phyloP scores from a whole-genome alignment of 2,329 filamentous ascomycete genomes.

The Biscogniauxia sp. region DNA sequence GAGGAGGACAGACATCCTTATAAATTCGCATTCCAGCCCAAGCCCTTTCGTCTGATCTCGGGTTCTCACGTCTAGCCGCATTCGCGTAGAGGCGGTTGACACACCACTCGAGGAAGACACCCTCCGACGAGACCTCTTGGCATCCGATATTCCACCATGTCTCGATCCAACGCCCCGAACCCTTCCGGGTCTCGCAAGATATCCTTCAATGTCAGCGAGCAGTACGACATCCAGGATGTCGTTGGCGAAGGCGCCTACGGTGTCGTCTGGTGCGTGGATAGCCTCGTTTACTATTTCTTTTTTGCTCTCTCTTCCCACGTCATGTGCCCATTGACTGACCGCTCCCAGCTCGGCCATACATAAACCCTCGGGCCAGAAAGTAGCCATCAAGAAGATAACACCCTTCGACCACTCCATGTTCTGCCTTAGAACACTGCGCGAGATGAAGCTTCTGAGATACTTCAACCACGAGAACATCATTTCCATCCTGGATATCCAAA shows the following conservation, averaged over 20 bases:
- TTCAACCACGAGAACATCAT: conserved; percentile 99
- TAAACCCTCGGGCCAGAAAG: conserved; percentile 97
- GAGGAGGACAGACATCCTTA: no score
- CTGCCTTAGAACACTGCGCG: conserved; percentile 90
- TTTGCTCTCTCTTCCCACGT: neutral
- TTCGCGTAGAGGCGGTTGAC: no score
- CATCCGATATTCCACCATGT: conserved; percentile 41
- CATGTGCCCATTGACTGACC: conserved; percentile 8
- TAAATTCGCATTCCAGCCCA: no score
- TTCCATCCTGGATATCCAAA: conserved; percentile 98
- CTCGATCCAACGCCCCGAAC: conserved; percentile 56
- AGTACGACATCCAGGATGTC: conserved; percentile 99
- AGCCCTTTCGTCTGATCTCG: no score
- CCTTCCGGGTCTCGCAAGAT: conserved; percentile 79
- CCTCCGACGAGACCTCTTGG: neutral
- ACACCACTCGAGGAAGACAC: neutral
- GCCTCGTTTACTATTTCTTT: neutral
- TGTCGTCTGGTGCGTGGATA: conserved; percentile 80
- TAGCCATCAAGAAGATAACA: conserved; percentile 99
- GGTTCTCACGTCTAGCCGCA: no score
- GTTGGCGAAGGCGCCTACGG: conserved; percentile 98
- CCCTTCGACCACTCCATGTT: conserved; percentile 99
- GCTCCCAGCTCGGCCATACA: conserved; percentile 81
- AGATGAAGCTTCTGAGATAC: conserved; percentile 98
- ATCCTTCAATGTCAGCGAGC: conserved; percentile 98